phyloP scores from a whole-genome alignment of 345 rosid genomes.

The Ceriops zippeliana region DNA sequence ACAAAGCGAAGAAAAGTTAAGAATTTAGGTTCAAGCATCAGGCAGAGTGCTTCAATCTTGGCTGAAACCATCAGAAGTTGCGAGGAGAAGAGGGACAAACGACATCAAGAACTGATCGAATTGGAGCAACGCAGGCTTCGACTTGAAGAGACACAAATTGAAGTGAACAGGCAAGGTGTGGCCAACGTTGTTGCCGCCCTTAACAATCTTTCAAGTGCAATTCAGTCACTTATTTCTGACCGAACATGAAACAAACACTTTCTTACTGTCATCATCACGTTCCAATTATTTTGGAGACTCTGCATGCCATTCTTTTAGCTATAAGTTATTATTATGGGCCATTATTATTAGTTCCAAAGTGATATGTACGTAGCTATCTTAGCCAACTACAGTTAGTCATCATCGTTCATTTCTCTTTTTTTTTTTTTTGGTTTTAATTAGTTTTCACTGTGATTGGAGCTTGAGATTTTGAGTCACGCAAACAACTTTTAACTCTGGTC shows the following conservation, averaged over 20 bases:
- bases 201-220: conserved; percentile 33
- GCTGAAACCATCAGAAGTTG: conserved; percentile 23
- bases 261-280: not conserved
- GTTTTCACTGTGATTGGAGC: too few relatives aligned
- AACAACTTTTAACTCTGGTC: too few relatives aligned
- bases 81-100: conserved; percentile 34
- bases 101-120: conserved; percentile 34
- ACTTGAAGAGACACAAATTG: conserved; percentile 28
- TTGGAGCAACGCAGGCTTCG: conserved; percentile 31
- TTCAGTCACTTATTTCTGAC: conserved; percentile 28
- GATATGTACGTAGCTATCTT: too few relatives aligned
- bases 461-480: too few relatives aligned
- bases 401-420: too few relatives aligned
- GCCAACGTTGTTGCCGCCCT: conserved; percentile 23
- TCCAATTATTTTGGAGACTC: not conserved
- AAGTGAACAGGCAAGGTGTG: conserved; percentile 24
- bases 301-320: conserved; percentile 1
- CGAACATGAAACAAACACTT: conserved; percentile 12
- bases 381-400: too few relatives aligned
- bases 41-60: conserved; percentile 25
- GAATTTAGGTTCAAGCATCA: conserved; percentile 24
- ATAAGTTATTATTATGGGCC: not conserved
- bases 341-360: too few relatives aligned
- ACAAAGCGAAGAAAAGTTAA: conserved; percentile 19
- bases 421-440: too few relatives aligned